phyloP scores from a whole-genome alignment of 108 stramenopile genomes.

The Skeletonema menzelii region DNA sequence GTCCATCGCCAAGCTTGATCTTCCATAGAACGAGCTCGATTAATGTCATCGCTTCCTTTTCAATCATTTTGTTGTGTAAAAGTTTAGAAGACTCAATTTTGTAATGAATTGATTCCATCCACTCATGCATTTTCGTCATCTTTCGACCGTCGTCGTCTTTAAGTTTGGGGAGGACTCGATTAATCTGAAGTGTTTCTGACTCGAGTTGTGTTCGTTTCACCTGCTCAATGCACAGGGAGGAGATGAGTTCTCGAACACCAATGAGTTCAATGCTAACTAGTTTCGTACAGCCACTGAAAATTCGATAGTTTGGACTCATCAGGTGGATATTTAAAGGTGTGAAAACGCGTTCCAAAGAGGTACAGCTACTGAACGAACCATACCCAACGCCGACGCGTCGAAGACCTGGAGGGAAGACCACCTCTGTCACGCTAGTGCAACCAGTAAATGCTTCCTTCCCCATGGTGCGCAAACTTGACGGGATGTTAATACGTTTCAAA shows the following conservation, averaged over 20 bases:
- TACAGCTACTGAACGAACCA: background rate
- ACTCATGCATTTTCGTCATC: background rate
- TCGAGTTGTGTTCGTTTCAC: background rate
- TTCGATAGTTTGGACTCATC: background rate
- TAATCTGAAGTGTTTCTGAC: background rate
- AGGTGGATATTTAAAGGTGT: background rate
- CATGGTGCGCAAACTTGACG: background rate
- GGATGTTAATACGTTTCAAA: background rate
- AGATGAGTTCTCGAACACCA: background rate
- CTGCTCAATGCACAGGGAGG: background rate
- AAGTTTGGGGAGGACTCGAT: background rate
- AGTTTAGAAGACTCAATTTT: background rate
- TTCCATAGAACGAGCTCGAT: background rate
- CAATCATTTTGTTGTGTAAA: background rate
- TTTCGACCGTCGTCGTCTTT: background rate
- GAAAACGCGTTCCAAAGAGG: background rate
- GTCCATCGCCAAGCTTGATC: background rate
- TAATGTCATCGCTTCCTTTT: background rate
- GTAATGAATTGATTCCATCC: background rate
- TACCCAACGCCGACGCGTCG: background rate
- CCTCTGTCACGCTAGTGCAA: background rate
- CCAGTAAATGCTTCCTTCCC: background rate
- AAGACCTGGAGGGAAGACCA: background rate
- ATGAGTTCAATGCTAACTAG: background rate
- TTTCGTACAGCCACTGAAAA: background rate